Evolutionary conservation across 192 early-diverging fungal genomes (phyloP).

Genomic region (Phlyctochytrium planicorne): DNA sequence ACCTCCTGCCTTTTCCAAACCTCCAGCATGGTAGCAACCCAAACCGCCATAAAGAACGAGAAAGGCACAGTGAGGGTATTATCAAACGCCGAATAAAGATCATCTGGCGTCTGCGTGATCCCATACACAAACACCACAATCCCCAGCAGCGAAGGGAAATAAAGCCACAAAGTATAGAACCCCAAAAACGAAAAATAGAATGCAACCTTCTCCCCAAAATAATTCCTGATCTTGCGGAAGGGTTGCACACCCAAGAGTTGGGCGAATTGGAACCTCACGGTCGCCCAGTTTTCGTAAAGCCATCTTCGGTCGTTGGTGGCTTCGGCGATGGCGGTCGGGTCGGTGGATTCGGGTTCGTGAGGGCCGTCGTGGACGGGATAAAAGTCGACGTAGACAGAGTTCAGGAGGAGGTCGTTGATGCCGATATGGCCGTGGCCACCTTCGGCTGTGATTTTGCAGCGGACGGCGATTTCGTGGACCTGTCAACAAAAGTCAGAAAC

Average conservation of each 20-base stretch:
- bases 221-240: constrained; percentile 35
- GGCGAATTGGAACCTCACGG: constrained; percentile 8
- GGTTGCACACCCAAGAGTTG: constrained; percentile 18
- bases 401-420: constrained; percentile 43
- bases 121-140: constrained; percentile 49
- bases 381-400: constrained; percentile 39
- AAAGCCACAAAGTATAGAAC: constrained; percentile 63
- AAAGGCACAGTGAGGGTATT: constrained; percentile 57
- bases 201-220: constrained; percentile 69
- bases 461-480: neutral
- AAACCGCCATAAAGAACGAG: constrained; percentile 60
- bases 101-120: neutral
- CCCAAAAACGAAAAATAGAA: constrained; percentile 71
- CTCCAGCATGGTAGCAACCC: constrained; percentile 57
- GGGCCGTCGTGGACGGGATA: constrained; percentile 63
- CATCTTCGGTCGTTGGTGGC: constrained; percentile 36
- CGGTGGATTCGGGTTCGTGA: neutral
- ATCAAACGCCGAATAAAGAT: constrained; percentile 54
- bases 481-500: too few relatives aligned
- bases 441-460: neutral
- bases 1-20: constrained; percentile 59
- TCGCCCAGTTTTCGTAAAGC: constrained; percentile 45
- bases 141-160: constrained; percentile 46
- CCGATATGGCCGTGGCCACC: constrained; percentile 20
- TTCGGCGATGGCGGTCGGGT: neutral